phyloP scores from a whole-genome alignment of 345 rosid genomes.

The Hypericum androsaemum region DNA sequence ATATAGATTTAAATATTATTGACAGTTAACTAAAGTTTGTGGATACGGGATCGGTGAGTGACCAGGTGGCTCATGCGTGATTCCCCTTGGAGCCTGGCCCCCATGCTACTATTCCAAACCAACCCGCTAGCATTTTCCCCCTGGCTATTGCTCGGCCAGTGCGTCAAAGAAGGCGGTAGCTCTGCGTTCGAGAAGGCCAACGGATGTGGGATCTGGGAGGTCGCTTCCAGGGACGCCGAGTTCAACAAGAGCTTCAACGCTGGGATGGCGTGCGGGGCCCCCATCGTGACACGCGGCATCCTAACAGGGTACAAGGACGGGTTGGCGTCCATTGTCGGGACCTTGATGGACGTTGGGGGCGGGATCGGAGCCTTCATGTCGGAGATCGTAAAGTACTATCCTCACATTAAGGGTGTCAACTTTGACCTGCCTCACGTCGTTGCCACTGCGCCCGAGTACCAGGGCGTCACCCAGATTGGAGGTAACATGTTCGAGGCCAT shows the following conservation, averaged over 20 bases:
- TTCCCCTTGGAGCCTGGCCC: constrained; percentile 16
- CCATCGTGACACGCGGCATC: constrained; percentile 13
- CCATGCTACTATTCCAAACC: constrained; percentile 20
- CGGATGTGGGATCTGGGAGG: constrained; percentile 22
- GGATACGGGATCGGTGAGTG: too few species aligned
- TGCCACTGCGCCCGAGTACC: constrained; percentile 17
- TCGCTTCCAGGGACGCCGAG: constrained; percentile 12
- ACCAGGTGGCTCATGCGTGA: constrained; percentile 24
- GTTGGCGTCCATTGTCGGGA: constrained; percentile 2
- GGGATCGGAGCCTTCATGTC: constrained; percentile 18
- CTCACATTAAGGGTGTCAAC: constrained; percentile 25
- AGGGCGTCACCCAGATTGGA: constrained; percentile 21
- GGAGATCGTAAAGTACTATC: constrained; percentile 21
- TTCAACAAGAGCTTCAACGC: constrained; percentile 20
- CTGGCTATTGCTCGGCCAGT: constrained; percentile 21
- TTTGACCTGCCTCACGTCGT: constrained; percentile 37
- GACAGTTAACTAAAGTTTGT: too few species aligned
- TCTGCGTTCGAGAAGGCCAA: constrained; percentile 25
- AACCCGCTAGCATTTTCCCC: constrained; percentile 17
- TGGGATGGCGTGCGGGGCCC: constrained; percentile 21
- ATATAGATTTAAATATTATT: too few species aligned
- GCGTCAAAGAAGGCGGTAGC: constrained; percentile 27
- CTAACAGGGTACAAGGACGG: constrained; percentile 17
- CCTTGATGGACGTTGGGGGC: constrained; percentile 35
- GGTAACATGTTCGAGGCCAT: constrained; percentile 31